These are phyloP conservation scores for Articulospora tetracladia DNA, from an alignment of 495 filamentous ascomycete species.

Conservation along the genomic window DNA sequence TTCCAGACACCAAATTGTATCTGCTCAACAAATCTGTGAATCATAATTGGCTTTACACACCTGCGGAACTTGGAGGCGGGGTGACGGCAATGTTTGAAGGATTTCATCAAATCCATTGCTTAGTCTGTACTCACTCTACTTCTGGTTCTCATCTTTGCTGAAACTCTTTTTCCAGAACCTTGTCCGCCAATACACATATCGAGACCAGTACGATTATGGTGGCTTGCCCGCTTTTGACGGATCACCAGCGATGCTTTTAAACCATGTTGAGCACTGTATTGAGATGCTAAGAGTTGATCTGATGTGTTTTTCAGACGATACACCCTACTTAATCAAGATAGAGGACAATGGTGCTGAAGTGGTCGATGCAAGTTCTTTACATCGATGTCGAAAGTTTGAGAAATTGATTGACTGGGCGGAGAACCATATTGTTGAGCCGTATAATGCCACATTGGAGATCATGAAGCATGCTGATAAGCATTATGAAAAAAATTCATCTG, in stretches of 20 bases:
- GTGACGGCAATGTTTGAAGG: background rate
- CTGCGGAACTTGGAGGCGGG: background rate
- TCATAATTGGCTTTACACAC: background rate
- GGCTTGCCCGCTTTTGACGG: background rate
- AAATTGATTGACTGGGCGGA: constrained; percentile 15
- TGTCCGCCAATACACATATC: constrained; percentile 25
- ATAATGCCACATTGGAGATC: too few species aligned
- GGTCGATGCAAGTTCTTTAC: constrained; percentile 15
- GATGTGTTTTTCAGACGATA: constrained; percentile 26
- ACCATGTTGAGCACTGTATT: constrained; percentile 29
- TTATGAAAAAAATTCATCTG: too few species aligned
- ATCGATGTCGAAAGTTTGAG: constrained; percentile 22
- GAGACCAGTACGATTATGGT: constrained; percentile 13
- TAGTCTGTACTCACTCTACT: background rate
- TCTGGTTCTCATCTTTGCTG: background rate
- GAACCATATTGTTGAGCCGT: constrained; percentile 9
- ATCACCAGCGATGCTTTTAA: constrained; percentile 5
- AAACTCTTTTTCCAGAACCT: constrained; percentile 15
- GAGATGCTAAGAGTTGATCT: constrained; percentile 23
- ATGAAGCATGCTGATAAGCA: too few species aligned
- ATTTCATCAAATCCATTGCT: background rate
- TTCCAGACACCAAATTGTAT: background rate
- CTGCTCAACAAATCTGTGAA: background rate
- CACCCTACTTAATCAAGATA: constrained; percentile 17
- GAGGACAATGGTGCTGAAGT: constrained; percentile 9